A percentile compares a stretch with the other conserved stretches of the same genome.
Conservation (phyloP, 2,329 filamentous ascomycete species). For the Alternaria tenuissima region DNA sequence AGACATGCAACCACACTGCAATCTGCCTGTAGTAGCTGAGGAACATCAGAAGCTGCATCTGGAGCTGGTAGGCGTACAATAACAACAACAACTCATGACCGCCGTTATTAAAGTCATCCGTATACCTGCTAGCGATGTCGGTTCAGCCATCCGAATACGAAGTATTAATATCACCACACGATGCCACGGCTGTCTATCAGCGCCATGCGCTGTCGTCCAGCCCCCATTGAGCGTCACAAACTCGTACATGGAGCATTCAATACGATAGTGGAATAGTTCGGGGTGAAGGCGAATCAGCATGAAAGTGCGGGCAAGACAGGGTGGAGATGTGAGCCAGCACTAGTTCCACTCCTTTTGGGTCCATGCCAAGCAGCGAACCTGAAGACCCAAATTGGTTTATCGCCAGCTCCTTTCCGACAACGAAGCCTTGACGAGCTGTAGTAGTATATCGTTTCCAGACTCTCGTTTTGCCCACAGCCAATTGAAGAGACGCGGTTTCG, state of each 20-base stretch:
- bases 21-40: neutral
- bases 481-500: conserved; percentile 20
- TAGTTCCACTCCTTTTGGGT: conserved; percentile 27
- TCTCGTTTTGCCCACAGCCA: conserved; percentile 17
- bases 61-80: conserved; percentile 3
- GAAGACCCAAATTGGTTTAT: conserved; percentile 30
- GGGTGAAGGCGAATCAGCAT: neutral
- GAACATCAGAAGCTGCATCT: neutral
- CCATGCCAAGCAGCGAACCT: neutral
- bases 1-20: neutral
- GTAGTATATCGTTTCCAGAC: conserved; percentile 16
- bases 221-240: neutral
- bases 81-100: conserved; percentile 9
- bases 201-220: neutral
- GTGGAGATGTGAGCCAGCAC: conserved; percentile 8
- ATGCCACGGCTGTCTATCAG: neutral
- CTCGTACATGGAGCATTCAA: neutral
- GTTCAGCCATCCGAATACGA: conserved; percentile 5
- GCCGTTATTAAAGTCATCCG: neutral
- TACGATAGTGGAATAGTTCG: neutral
- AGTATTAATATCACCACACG: neutral
- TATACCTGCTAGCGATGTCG: neutral
- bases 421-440: conserved; percentile 21
- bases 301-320: neutral
- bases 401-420: conserved; percentile 35